Evolutionary conservation across 495 filamentous ascomycete genomes (phyloP).

Genomic region (Penicillium samsonianum): DNA sequence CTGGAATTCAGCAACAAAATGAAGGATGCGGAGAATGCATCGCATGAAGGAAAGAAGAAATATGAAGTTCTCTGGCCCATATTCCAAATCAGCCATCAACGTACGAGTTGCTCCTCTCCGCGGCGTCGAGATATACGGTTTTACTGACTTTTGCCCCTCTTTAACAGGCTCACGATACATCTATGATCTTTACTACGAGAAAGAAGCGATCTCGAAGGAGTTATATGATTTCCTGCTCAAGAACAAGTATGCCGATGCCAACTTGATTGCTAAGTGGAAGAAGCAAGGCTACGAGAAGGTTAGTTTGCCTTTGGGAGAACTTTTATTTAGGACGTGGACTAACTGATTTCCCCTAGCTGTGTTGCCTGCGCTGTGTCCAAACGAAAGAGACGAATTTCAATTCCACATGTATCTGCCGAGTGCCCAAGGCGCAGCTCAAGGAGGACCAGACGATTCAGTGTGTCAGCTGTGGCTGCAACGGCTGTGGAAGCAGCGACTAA

Average conservation of each 20-base stretch:
- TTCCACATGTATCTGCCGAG: slow-evolving; percentile 94
- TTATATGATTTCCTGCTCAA: slow-evolving; percentile 97
- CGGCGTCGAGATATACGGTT: not conserved
- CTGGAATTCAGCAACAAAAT: slow-evolving; percentile 96
- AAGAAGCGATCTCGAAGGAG: slow-evolving; percentile 86
- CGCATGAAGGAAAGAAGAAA: slow-evolving; percentile 75
- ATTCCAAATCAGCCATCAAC: slow-evolving; percentile 95
- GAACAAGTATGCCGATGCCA: slow-evolving; percentile 92
- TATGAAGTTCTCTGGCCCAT: slow-evolving; percentile 95
- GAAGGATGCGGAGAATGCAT: slow-evolving; percentile 91
- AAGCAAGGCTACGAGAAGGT: slow-evolving; percentile 99
- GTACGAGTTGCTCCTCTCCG: slow-evolving; percentile 44
- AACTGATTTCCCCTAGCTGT: slow-evolving; percentile 59
- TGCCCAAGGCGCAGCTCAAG: slow-evolving; percentile 88
- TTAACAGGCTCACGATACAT: slow-evolving; percentile 75
- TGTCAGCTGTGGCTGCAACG: slow-evolving; percentile 92
- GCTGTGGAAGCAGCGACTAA: slow-evolving; percentile 84
- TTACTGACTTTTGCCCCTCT: not conserved
- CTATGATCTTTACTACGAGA: slow-evolving; percentile 97
- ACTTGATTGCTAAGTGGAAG: slow-evolving; percentile 99
- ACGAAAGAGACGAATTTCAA: slow-evolving; percentile 99
- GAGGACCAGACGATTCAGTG: slow-evolving; percentile 90
- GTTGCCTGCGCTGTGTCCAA: slow-evolving; percentile 94
- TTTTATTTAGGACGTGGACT: slow-evolving; percentile 5
- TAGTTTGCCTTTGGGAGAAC: slow-evolving; percentile 16